Base-by-base conservation (phyloP, 2,329 filamentous ascomycete species). In the Tetracladium maxilliforme region DNA sequence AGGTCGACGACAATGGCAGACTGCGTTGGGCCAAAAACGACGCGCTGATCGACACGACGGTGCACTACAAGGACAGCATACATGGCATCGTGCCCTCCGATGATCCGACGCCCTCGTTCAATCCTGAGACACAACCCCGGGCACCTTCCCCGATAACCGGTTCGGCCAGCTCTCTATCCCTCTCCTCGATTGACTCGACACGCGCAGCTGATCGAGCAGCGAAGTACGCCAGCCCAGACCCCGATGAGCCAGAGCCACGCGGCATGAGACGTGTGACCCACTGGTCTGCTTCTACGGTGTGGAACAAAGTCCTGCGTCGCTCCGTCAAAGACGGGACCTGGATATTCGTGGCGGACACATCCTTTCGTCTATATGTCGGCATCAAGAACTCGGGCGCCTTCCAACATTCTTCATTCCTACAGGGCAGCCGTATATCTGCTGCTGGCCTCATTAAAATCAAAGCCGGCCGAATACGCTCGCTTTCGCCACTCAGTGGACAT, bases 321-420 rank as follows among this genome's bases (percentile, higher is more conserved):
- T 74, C 78, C 0, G 78, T 84, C 19, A 79, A 74, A 47, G 83
- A 83, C 33, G 86, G 87, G 41, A 90, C 80, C 5, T 93, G 86
- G 86, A 92, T 93, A 35, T 94, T 92, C 40, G 84, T 86, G 6
- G 77, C 79, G 14, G 84, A 93, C 49, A 87, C 81, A 2, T 76
- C 69, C 2, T 90, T 86, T 46, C 70, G 80, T 1, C 58, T 93
- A 0, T 93, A 92, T 45, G 71, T 93, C 17, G 84, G 84, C 23
- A 90, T 93, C 55, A 93, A 94, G 43, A 71, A 80, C 45, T 77
- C 73, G 4, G 86, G 86, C 8, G 72, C 79, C 5, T 94, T 94
- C 41, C 86, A 93, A 41, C 86, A 93, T 49, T 86, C 77, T 9
- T 90, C 81, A 0, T 93, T 94, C 41, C 60, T 93, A 2, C 79